Base-by-base conservation (phyloP, 129 eudicot genomes). In the Flaveria bidentis region DNA sequence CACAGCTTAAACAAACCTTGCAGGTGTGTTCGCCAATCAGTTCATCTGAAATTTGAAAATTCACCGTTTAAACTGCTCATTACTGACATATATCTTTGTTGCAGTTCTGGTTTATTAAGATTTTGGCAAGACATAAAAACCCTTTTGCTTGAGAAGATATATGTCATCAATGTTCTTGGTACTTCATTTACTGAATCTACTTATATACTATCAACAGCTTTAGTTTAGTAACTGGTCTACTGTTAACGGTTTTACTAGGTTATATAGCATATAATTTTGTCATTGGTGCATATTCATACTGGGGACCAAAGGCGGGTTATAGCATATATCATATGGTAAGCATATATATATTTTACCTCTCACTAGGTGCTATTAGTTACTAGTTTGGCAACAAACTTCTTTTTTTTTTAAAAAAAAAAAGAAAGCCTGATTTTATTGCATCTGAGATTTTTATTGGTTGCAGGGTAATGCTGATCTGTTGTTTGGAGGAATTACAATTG, bases 401-500 rank as follows among this genome's bases (percentile, higher is more conserved):
- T 14, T 74, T 33, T 17, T 17, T 44, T 17, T 55, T 25, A 25
- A 26, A 26, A 26, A 77, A 16, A 14, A 52, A 67, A 60, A 15
- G 13, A 50, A 71, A 39, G 16, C 47, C 7, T 41, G 5, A 8
- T 12, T 13, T 36, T 36, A 36, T 36, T 80, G 3, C 13, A n/a
- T 65, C 61, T 23, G 46, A 5, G 30, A 33, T 51, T 45, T 69
- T 71, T 61, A 46, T 47, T 45, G 50, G 57, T 86, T 67, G 22
- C 83, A 94, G 98, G 86, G 46, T 13, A 85, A 91, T 82, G 96
- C 98, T 17, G 98, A 94, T 85, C 41, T 87, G 77, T 67, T 87
- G 72, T 94, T 94, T 80, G 98, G 97, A 81, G 98, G 93, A 58
- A 78, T 94, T 60, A 94, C 98, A 33, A 86, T 88, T 46, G 76